A percentile compares a stretch with the other conserved stretches of the same genome.
These are phyloP conservation scores for Komagataella ulmi DNA, from an alignment of 805 yeast species.

Conservation along the genomic window DNA sequence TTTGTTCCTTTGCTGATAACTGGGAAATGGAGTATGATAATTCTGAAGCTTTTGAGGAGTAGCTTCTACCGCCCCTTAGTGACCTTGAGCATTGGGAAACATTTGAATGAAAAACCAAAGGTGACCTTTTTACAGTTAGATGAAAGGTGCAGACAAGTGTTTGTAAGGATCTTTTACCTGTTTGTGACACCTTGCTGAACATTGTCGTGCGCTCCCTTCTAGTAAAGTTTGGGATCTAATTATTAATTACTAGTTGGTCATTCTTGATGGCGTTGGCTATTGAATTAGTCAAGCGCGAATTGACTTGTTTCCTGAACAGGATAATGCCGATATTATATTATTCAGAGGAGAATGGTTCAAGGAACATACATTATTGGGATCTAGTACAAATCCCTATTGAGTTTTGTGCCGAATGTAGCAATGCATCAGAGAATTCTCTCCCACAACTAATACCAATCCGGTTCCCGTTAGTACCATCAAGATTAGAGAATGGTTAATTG, in stretches of 20 bases:
- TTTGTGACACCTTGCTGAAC: neutral
- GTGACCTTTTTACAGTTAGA: neutral
- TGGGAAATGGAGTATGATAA: neutral
- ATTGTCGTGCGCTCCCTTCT: neutral
- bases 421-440: too few species aligned
- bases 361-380: too few species aligned
- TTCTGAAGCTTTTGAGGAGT: neutral
- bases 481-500: too few species aligned
- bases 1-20: conserved; percentile 59
- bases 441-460: too few species aligned
- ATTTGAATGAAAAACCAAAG: neutral
- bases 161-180: neutral
- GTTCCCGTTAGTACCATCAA: too few species aligned
- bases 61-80: neutral
- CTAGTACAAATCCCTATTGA: too few species aligned
- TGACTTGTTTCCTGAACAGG: too few species aligned
- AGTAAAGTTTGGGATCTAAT: neutral
- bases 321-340: too few species aligned
- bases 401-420: too few species aligned
- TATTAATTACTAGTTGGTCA: neutral
- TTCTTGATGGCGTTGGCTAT: neutral
- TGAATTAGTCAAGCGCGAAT: too few species aligned
- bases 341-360: too few species aligned
- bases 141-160: neutral
- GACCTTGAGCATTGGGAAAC: neutral